Evolutionary conservation across 1,284 basidiomycete species (phyloP).

Genomic region (Sporisorium sorghi): DNA sequence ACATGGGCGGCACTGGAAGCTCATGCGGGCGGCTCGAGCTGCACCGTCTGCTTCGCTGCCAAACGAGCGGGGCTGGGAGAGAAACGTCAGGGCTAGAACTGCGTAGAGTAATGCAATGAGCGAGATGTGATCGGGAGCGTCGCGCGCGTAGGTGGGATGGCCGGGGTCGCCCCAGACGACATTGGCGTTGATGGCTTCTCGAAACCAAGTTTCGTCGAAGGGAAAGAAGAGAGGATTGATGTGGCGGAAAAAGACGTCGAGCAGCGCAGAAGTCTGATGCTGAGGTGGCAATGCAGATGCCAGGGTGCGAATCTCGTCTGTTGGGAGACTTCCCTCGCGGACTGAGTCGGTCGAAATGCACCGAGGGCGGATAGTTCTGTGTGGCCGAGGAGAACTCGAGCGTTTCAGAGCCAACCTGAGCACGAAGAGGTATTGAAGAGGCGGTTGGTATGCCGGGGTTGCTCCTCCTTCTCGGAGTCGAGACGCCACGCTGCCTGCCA

Average conservation of each 20-base stretch:
- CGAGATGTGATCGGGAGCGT: conserved; percentile 26
- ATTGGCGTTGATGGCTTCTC: conserved; percentile 24
- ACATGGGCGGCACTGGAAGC: conserved; percentile 5
- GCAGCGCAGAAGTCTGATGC: conserved; percentile 6
- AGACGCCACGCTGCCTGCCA: background rate
- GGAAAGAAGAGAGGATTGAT: conserved; percentile 40
- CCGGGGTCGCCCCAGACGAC: conserved; percentile 21
- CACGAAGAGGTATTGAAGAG: conserved; percentile 26
- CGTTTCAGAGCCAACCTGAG: conserved; percentile 21
- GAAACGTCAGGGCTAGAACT: too few species aligned
- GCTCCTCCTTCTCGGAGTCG: conserved; percentile 18
- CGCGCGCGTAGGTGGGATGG: conserved; percentile 11
- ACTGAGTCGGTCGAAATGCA: conserved; percentile 32
- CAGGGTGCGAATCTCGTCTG: conserved; percentile 11
- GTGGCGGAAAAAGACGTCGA: conserved; percentile 36
- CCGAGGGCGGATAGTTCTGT: conserved; percentile 27
- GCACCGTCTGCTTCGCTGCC: conserved; percentile 17
- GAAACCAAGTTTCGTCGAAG: conserved; percentile 38
- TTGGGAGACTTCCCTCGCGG: conserved; percentile 11
- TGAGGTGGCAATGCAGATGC: conserved; percentile 18
- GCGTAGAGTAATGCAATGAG: conserved; percentile 15
- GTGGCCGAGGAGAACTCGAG: conserved; percentile 30
- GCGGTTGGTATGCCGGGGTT: conserved; percentile 25
- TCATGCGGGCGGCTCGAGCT: conserved; percentile 13
- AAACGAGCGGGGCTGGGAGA: conserved; percentile 10